A percentile compares a stretch with the other conserved stretches of the same genome.
Conservation (phyloP, 2,329 filamentous ascomycete species). For the Aspergillus flavus region DNA sequence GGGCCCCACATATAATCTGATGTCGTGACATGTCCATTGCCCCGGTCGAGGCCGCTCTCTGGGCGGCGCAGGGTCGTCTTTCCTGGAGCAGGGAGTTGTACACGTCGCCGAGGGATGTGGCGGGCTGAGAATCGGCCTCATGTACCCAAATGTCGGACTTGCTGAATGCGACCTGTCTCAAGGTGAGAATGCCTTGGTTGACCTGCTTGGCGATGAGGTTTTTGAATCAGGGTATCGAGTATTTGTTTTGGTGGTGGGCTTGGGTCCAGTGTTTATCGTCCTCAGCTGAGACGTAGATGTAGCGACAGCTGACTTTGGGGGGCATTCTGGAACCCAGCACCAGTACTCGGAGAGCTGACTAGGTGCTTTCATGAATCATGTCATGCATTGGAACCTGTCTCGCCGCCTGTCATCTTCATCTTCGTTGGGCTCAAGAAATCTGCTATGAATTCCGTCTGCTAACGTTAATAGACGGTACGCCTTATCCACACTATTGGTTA, state of each 20-base stretch:
- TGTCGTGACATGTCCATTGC: constrained; percentile 4
- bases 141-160: not conserved
- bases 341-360: not conserved
- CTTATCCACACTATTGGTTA: not conserved
- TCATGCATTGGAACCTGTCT: no score
- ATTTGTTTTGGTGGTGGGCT: not conserved
- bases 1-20: constrained; percentile 6
- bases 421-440: no score
- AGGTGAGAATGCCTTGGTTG: not conserved
- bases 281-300: not conserved
- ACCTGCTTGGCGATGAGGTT: not conserved
- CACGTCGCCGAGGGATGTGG: not conserved
- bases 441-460: not conserved
- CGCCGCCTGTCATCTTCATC: no score
- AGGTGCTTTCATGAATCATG: not conserved
- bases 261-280: not conserved
- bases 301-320: not conserved
- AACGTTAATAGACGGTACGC: not conserved
- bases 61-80: not conserved
- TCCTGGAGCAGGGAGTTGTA: not conserved
- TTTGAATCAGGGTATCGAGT: not conserved
- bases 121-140: not conserved
- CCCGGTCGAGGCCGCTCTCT: not conserved
- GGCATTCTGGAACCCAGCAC: not conserved
- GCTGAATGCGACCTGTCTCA: not conserved